These are phyloP conservation scores for Xylaria sp. DNA, from an alignment of 2,329 filamentous ascomycete species.

Conservation along the genomic window DNA sequence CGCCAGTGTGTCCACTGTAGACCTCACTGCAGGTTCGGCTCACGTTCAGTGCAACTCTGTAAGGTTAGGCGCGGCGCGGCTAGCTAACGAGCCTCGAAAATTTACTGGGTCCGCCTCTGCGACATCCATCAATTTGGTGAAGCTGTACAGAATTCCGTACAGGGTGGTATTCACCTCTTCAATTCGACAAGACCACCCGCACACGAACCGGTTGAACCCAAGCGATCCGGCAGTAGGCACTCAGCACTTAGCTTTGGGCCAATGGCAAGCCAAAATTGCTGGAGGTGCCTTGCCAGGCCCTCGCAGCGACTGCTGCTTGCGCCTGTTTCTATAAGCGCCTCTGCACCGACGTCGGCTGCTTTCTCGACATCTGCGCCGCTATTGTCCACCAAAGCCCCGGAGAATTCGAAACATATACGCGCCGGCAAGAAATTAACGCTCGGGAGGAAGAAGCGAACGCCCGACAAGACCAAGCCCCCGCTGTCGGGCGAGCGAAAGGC, in stretches of 20 bases:
- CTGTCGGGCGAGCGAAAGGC: conserved; percentile 85
- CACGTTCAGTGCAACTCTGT: background rate
- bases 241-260: conserved; percentile 22
- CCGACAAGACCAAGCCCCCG: conserved; percentile 65
- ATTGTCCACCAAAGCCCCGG: conserved; percentile 27
- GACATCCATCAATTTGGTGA: conserved; percentile 25
- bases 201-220: background rate
- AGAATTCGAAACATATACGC: conserved; percentile 40
- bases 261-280: conserved; percentile 69
- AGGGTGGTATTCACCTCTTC: conserved; percentile 1
- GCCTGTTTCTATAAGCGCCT: conserved; percentile 44
- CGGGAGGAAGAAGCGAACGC: conserved; percentile 64
- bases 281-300: conserved; percentile 66
- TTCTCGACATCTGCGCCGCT: conserved; percentile 46
- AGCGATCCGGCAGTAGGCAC: background rate
- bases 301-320: conserved; percentile 46
- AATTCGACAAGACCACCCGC: background rate
- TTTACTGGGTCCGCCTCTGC: conserved; percentile 34
- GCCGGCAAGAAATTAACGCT: conserved; percentile 57
- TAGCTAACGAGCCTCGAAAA: conserved; percentile 26
- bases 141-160: conserved; percentile 10
- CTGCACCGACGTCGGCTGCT: conserved; percentile 47
- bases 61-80: conserved; percentile 9
- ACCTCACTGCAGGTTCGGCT: background rate
- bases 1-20: conserved; percentile 22